These are phyloP conservation scores for Aspergillus tamarii DNA, from an alignment of 2,329 filamentous ascomycete species.

Conservation along the genomic window DNA sequence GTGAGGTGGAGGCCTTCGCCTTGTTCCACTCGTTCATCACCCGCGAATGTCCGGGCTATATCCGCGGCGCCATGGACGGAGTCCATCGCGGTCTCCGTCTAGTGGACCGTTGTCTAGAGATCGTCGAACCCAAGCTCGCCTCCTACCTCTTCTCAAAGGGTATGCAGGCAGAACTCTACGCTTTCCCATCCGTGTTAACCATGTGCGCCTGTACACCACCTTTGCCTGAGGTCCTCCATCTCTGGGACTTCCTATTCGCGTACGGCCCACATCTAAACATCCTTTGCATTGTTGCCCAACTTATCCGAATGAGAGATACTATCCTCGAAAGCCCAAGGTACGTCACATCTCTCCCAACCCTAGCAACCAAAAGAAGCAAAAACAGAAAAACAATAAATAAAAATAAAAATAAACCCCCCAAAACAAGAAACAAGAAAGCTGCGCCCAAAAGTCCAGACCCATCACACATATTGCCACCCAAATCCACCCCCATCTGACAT, in stretches of 20 bases:
- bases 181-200: conserved; percentile 92
- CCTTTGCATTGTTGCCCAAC: conserved; percentile 91
- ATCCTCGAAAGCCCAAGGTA: conserved; percentile 84
- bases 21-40: conserved; percentile 88
- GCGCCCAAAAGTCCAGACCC: not conserved
- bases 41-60: conserved; percentile 87
- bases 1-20: conserved; percentile 91
- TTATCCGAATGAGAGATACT: conserved; percentile 83
- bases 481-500: conserved; percentile 14
- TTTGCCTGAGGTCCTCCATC: conserved; percentile 83
- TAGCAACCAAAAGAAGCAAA: conserved; percentile 3
- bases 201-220: conserved; percentile 95
- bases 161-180: conserved; percentile 91
- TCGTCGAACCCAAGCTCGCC: conserved; percentile 87
- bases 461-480: not conserved
- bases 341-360: conserved; percentile 3
- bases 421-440: conserved; percentile 1
- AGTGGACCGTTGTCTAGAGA: conserved; percentile 87
- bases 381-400: not conserved
- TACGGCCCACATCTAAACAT: conserved; percentile 96
- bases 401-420: not conserved
- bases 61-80: conserved; percentile 94
- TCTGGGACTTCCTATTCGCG: conserved; percentile 98
- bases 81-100: conserved; percentile 90
- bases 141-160: conserved; percentile 82